Evolutionary conservation across 805 yeast species (phyloP).

Genomic region (Metschnikowia kunwiensis): DNA sequence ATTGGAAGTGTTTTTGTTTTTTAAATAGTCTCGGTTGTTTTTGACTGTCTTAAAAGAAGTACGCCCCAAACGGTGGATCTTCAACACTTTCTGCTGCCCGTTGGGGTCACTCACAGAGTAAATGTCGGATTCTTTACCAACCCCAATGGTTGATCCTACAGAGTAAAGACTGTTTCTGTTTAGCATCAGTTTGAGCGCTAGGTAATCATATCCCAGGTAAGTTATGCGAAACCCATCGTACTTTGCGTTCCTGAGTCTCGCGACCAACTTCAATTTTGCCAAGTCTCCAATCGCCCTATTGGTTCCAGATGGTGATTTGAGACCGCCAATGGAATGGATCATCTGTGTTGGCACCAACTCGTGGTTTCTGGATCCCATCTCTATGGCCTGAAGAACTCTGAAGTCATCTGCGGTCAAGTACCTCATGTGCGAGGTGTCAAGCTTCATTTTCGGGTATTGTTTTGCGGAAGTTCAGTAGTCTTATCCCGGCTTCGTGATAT

Average conservation of each 20-base stretch:
- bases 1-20: slow-evolving; percentile 65
- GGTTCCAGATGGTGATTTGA: slow-evolving; percentile 73
- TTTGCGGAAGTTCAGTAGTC: too few species aligned
- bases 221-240: slow-evolving; percentile 93
- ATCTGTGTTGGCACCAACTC: slow-evolving; percentile 89
- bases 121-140: slow-evolving; percentile 97
- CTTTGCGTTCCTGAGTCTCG: slow-evolving; percentile 81
- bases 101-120: slow-evolving; percentile 70
- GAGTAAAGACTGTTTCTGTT: slow-evolving; percentile 71
- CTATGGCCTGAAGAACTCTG: slow-evolving; percentile 83
- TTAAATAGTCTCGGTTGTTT: slow-evolving; percentile 88
- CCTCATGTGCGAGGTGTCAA: slow-evolving; percentile 91
- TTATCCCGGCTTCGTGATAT: too few species aligned
- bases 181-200: slow-evolving; percentile 82
- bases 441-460: slow-evolving; percentile 59
- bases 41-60: slow-evolving; percentile 90
- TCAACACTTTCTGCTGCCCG: slow-evolving; percentile 68
- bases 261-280: slow-evolving; percentile 78
- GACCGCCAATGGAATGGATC: slow-evolving; percentile 75
- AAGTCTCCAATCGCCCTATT: slow-evolving; percentile 77
- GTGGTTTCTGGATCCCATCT: slow-evolving; percentile 87
- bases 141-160: slow-evolving; percentile 86
- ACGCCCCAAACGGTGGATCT: slow-evolving; percentile 91
- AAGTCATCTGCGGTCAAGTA: slow-evolving; percentile 89
- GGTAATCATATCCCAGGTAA: slow-evolving; percentile 86